Conservation (phyloP, 2,329 filamentous ascomycete species). For the Zasmidium angulare region DNA sequence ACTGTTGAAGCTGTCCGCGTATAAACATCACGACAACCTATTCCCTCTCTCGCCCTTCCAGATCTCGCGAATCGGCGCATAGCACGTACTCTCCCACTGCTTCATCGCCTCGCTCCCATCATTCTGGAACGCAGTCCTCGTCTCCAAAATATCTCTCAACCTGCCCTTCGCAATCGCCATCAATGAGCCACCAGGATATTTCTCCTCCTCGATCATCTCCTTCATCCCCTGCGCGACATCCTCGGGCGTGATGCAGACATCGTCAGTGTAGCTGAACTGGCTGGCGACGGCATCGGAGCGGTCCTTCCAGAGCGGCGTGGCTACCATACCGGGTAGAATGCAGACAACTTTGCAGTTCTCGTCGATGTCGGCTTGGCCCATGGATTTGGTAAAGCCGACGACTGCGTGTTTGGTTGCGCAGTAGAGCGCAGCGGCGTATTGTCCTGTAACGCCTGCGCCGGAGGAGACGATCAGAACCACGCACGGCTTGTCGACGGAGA, state of each 20-base stretch:
- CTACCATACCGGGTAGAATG: conserved; percentile 34
- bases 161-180: conserved; percentile 8
- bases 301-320: conserved; percentile 31
- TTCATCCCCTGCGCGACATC: conserved; percentile 32
- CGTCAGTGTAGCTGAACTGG: conserved; percentile 21
- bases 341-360: conserved; percentile 38
- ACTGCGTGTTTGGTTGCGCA: conserved; percentile 41
- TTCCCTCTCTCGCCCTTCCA: conserved; percentile 12
- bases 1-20: not conserved
- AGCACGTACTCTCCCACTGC: conserved; percentile 14
- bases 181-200: conserved; percentile 12
- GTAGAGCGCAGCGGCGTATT: conserved; percentile 37
- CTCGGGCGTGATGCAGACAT: conserved; percentile 22
- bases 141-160: conserved; percentile 16
- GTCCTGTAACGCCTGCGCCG: conserved; percentile 34
- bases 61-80: conserved; percentile 21
- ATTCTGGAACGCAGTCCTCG: conserved; percentile 1
- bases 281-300: conserved; percentile 16
- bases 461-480: conserved; percentile 37
- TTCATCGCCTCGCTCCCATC: conserved; percentile 8
- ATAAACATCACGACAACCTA: not conserved
- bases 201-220: conserved; percentile 24
- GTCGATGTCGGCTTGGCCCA: conserved; percentile 34
- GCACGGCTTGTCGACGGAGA: conserved; percentile 36
- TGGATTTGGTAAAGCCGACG: conserved; percentile 40